Evolutionary conservation across 805 yeast species (phyloP), one percentile per base, ranked within the genome.

Genomic region (Lipomyces sp.): DNA sequence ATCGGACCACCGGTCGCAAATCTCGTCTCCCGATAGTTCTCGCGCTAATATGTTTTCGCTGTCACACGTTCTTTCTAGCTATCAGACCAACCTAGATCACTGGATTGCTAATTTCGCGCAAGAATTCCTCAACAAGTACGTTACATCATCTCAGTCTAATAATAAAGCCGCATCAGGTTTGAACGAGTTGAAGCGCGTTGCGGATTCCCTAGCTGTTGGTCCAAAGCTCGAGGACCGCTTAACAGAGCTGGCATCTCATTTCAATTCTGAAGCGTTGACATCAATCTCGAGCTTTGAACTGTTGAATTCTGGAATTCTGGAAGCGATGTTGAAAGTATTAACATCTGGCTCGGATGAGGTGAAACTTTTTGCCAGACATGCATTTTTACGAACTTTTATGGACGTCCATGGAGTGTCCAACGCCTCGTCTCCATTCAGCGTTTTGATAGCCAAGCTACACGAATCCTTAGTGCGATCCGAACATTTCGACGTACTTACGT

Each of bases 391-490:
- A 6, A 77, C 77, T 0, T 78, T 67, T 71, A 51, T 51, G 54
- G 54, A 51, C 34, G 24, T 32, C 10, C 54, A 24, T 32, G 54
- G 54, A 51, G 77, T 29, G 61, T 64, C 35, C 57, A 54, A 64
- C 42, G 72, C 77, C 60, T 60, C 69, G 24, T 67, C 80, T 3
- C 80, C 84, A 0, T 73, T 86, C 54, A 78, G 78, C 4, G 73
- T 80, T 2, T 77, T 90, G 30, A 83, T 90, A 0, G 77, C 78
- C 3, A 85, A 87, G 67, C 78, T 92, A 18, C 95, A 91, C 67
- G 92, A 90, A 64, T 86, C 90, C 0, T 77, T 92, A 30, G 86
- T 90, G 0, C 82, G 96, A 71, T 81, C 86, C 0, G 97, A 92
- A 75, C 80, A 88, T 0, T 90, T 92, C 75, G 89, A 86, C 53